These are phyloP conservation scores for Fusarium sarcochroum DNA, from an alignment of 2,329 filamentous ascomycete species.

Conservation along the genomic window DNA sequence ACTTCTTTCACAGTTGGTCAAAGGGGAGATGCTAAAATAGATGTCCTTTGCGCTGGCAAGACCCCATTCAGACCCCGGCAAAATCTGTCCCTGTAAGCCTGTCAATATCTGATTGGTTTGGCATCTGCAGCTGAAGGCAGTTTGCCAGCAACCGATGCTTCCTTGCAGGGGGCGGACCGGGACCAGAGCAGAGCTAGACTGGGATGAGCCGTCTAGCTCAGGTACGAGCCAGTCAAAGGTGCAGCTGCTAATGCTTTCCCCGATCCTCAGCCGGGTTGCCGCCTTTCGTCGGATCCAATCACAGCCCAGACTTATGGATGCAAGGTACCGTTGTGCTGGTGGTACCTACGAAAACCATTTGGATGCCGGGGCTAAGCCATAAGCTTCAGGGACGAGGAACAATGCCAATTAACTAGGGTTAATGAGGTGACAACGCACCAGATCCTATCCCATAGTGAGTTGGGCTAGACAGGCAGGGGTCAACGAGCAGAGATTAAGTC, in stretches of 20 bases:
- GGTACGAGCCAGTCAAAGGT: conserved; percentile 48
- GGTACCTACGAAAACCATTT: conserved; percentile 31
- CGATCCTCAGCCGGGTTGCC: conserved; percentile 42
- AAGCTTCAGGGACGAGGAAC: conserved; percentile 34
- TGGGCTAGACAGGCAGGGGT: conserved; percentile 21
- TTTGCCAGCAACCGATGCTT: conserved; percentile 35
- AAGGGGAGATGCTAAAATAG: conserved; percentile 36
- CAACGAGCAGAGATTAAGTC: conserved; percentile 41
- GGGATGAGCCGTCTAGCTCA: conserved; percentile 40
- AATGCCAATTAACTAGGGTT: conserved; percentile 34
- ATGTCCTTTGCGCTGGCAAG: conserved; percentile 32
- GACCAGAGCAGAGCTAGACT: conserved; percentile 32
- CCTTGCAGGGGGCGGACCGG: conserved; percentile 40
- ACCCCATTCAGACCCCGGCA: conserved; percentile 26
- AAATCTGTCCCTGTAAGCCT: conserved; percentile 40
- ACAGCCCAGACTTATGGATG: conserved; percentile 28
- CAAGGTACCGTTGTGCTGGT: conserved; percentile 45
- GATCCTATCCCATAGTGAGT: conserved; percentile 9
- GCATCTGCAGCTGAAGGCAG: conserved; percentile 10
- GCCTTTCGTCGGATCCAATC: conserved; percentile 39
- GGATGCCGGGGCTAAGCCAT: conserved; percentile 43
- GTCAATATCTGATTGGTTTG: conserved; percentile 41
- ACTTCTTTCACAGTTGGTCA: conserved; percentile 17
- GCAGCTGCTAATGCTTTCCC: conserved; percentile 36
- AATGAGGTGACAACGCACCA: conserved; percentile 46